Evolutionary conservation across 1,284 basidiomycete genomes (phyloP).

Genomic region (Agroathelia rolfsii): DNA sequence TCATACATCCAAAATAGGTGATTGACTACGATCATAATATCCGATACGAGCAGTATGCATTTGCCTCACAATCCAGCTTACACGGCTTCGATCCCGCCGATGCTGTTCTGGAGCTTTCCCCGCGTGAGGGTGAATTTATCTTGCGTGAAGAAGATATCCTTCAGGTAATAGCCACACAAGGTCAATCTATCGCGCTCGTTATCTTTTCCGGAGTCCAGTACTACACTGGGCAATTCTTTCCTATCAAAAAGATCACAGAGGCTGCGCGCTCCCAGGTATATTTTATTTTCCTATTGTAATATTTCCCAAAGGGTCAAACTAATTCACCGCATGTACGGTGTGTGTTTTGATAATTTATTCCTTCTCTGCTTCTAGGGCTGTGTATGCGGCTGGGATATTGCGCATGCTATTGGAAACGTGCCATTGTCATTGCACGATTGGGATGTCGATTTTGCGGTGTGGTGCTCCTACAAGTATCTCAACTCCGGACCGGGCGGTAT

Average conservation of each 20-base stretch:
- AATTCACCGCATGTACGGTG: conserved; percentile 5
- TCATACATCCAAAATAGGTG: conserved; percentile 10
- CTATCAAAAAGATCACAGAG: conserved; percentile 74
- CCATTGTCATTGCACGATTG: conserved; percentile 85
- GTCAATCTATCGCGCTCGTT: conserved; percentile 74
- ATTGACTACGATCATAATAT: conserved; percentile 7
- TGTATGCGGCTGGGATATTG: conserved; percentile 92
- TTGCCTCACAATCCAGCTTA: conserved; percentile 76
- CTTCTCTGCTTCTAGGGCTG: conserved; percentile 51
- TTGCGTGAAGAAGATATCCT: conserved; percentile 89
- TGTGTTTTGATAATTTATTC: conserved; percentile 5
- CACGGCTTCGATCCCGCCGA: conserved; percentile 73
- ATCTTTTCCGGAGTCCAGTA: conserved; percentile 91
- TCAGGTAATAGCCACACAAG: conserved; percentile 62
- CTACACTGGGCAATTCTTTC: conserved; percentile 96
- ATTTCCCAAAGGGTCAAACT: too few species aligned
- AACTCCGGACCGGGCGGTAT: conserved; percentile 95
- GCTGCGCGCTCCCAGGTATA: conserved; percentile 75
- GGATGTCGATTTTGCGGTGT: conserved; percentile 93
- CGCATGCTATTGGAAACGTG: conserved; percentile 93
- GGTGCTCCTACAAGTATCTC: conserved; percentile 98
- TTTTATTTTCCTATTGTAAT: conserved; percentile 5
- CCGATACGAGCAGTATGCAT: conserved; percentile 68
- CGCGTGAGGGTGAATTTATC: conserved; percentile 77
- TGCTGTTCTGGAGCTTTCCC: conserved; percentile 73